Evolutionary conservation across 164 flowering plant species (phyloP), one percentile per base, ranked within the genome.

Genomic region (Macadamia tetraphylla): DNA sequence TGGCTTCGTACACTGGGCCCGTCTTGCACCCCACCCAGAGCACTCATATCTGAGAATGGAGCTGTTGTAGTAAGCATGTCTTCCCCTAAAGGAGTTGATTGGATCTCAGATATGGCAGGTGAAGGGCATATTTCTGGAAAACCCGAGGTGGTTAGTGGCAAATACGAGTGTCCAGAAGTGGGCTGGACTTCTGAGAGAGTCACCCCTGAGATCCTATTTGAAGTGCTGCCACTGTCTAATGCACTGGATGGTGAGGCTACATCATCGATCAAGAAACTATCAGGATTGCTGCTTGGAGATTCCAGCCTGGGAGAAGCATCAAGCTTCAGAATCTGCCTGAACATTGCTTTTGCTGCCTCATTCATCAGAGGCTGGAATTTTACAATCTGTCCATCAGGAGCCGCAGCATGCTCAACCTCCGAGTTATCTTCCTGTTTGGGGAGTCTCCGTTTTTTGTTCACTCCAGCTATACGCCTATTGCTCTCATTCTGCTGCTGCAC

Each of bases 331-430:
- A 88, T 81, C 74, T 87, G 85, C 40, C 76, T 77, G 18, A 87
- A 72, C 84, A 85, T 78, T 62, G 87, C 72, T 63, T 82, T 82
- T 62, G 88, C 89, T 29, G 94, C 86, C 67, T 87, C 90, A 76
- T 83, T 83, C 75, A 86, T 79, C 40, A 78, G 53, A 65, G 90
- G 89, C 66, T 84, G 90, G 68, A 78, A 87, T 71, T 84, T 87
- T 43, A 87, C 73, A 57, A 87, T 74, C 77, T 77, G 88, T 17
- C 90, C 87, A 70, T 83, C 79, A 8, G 76, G 75, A 43, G 75
- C 31, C 18, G 29, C 17, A 46, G 49, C 61, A 67, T 66, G 64
- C 17, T 71, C 73, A 23, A 63, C 67, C 46, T 29, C 60, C 15
- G 55, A 15, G 60, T 60, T 71, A 68, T 76, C 85, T 57, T 79